Percentiles rank a stretch among this genome's conserved stretches.
Evolutionary conservation across 2,329 filamentous ascomycete genomes (phyloP).

Genomic region (Acrocalymma vagum): DNA sequence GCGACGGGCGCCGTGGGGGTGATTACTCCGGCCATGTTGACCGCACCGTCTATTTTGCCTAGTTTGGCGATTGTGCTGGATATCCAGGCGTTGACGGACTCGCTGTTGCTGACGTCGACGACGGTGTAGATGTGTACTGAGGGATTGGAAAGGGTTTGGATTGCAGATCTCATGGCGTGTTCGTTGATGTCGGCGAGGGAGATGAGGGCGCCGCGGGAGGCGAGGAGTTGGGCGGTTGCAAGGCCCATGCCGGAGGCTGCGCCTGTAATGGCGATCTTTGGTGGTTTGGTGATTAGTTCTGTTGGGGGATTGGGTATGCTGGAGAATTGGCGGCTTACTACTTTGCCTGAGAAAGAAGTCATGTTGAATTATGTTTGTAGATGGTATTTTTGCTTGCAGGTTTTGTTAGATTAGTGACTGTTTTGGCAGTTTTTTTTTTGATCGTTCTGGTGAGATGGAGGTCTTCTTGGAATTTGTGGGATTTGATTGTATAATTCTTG

Average conservation of each 20-base stretch:
- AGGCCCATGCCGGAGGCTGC: constrained; percentile 55
- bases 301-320: too few species aligned
- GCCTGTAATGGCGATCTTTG: constrained; percentile 24
- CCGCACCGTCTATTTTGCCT: constrained; percentile 48
- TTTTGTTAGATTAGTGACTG: too few species aligned
- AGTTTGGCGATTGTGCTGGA: constrained; percentile 38
- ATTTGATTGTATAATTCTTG: too few species aligned
- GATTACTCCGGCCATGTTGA: constrained; percentile 52
- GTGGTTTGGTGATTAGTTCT: too few species aligned
- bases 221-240: constrained; percentile 54
- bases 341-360: too few species aligned
- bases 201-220: constrained; percentile 47
- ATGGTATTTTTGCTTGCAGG: too few species aligned
- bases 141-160: constrained; percentile 27
- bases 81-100: constrained; percentile 51
- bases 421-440: too few species aligned
- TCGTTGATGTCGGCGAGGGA: constrained; percentile 41
- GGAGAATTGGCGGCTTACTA: too few species aligned
- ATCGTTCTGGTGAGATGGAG: too few species aligned
- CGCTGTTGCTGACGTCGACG: constrained; percentile 56
- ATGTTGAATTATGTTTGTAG: too few species aligned
- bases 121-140: constrained; percentile 39
- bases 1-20: constrained; percentile 14
- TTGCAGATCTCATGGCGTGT: constrained; percentile 47
- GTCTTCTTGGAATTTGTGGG: too few species aligned